These are phyloP conservation scores for Phialophora chinensis DNA, from an alignment of 2,329 filamentous ascomycete species.

Conservation along the genomic window DNA sequence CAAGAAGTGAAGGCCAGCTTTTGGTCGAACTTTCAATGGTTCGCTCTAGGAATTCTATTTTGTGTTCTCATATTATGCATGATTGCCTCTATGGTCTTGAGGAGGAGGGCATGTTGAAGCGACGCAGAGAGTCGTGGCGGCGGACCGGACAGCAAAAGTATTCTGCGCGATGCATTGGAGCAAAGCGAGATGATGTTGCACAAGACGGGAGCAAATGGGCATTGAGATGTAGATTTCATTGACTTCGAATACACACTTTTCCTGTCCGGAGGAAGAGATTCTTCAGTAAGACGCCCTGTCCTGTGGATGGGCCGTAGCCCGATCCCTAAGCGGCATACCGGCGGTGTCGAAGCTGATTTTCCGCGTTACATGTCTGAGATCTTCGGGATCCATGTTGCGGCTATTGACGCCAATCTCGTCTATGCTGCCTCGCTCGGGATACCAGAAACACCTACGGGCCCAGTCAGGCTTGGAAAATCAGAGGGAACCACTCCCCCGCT, in stretches of 20 bases:
- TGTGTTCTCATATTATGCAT: too few relatives aligned
- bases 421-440: conserved; percentile 13
- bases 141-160: too few relatives aligned
- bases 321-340: conserved; percentile 4
- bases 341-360: conserved; percentile 15
- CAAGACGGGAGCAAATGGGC: too few relatives aligned
- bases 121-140: too few relatives aligned
- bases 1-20: too few relatives aligned
- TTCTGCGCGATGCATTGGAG: too few relatives aligned
- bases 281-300: conserved; percentile 15
- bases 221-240: conserved; percentile 3
- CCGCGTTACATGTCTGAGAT: conserved; percentile 20
- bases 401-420: conserved; percentile 23
- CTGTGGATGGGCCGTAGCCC: conserved; percentile 23
- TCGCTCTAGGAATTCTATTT: too few relatives aligned
- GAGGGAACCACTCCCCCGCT: neutral
- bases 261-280: neutral
- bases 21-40: too few relatives aligned
- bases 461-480: conserved; percentile 12
- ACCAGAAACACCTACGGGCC: conserved; percentile 23
- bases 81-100: too few relatives aligned
- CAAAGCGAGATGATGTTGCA: too few relatives aligned
- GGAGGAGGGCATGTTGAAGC: too few relatives aligned
- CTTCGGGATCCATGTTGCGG: conserved; percentile 25
- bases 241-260: neutral